Evolutionary conservation across 306 rosid species (phyloP).

Genomic region (Dalbergia oliveri): DNA sequence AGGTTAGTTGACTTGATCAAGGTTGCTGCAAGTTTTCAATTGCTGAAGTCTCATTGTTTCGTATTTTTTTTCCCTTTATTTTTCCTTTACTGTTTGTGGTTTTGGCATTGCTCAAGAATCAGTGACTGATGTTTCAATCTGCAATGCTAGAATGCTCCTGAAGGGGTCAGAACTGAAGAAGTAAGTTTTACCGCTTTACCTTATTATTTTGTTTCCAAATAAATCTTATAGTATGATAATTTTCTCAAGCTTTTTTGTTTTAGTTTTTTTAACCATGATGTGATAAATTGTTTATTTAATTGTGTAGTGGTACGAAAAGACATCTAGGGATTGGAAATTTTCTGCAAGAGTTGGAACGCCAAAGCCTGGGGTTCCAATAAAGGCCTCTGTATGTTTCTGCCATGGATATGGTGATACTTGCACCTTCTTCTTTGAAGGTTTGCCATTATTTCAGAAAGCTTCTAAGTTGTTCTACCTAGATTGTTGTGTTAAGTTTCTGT

Average conservation of each 20-base stretch:
- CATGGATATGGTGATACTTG: constrained; percentile 99
- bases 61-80: background rate
- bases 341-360: constrained; percentile 92
- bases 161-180: constrained; percentile 84
- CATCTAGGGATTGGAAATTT: constrained; percentile 74
- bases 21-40: constrained; percentile 11
- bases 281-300: background rate
- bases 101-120: constrained; percentile 9
- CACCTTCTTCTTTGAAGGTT: constrained; percentile 97
- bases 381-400: constrained; percentile 79
- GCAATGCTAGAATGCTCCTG: constrained; percentile 71
- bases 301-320: constrained; percentile 81
- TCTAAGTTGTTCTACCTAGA: background rate
- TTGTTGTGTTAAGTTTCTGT: background rate
- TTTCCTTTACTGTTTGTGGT: background rate
- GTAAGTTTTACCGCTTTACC: constrained; percentile 58
- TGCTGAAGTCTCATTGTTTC: background rate
- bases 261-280: constrained; percentile 3
- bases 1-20: constrained; percentile 54
- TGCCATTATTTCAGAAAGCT: constrained; percentile 37
- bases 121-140: constrained; percentile 40
- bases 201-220: background rate
- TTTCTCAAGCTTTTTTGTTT: background rate
- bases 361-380: constrained; percentile 60
- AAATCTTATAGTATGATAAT: background rate